Conservation (phyloP, 2,329 filamentous ascomycete species). For the Scedosporium minutisporum region DNA sequence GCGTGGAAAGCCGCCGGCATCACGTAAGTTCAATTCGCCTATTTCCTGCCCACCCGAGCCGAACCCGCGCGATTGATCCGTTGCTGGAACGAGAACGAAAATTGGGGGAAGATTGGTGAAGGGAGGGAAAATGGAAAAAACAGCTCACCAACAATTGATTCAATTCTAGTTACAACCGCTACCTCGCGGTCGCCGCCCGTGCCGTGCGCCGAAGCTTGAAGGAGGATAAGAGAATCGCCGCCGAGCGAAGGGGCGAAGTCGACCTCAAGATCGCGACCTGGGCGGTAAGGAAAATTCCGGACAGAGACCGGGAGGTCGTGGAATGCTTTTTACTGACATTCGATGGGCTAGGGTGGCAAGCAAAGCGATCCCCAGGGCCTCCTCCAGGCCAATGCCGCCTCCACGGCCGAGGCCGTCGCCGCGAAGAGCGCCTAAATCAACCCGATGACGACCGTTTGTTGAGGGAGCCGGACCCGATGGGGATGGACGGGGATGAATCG, state of each 20-base stretch:
- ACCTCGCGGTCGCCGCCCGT: conserved; percentile 89
- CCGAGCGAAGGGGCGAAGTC: conserved; percentile 83
- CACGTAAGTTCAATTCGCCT: conserved; percentile 57
- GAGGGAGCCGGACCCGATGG: background rate
- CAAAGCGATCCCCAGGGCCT: conserved; percentile 77
- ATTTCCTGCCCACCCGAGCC: background rate
- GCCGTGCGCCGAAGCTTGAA: conserved; percentile 94
- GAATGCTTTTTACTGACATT: background rate
- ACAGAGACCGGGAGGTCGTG: background rate
- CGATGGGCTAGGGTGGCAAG: conserved; percentile 78
- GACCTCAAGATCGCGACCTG: conserved; percentile 90
- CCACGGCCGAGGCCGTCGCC: conserved; percentile 27
- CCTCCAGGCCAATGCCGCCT: conserved; percentile 41
- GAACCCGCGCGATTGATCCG: background rate
- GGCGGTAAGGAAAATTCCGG: conserved; percentile 57
- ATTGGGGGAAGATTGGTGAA: no score
- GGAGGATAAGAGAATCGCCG: conserved; percentile 78
- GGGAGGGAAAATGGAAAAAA: background rate
- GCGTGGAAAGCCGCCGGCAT: conserved; percentile 98
- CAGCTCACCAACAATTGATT: conserved; percentile 21
- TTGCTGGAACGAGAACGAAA: background rate
- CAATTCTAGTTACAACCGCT: conserved; percentile 88
- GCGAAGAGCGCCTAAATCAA: conserved; percentile 16
- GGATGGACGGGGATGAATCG: background rate
- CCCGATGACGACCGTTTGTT: background rate